These are phyloP conservation scores for Populus davidiana DNA, from an alignment of 345 rosid genomes.

Conservation along the genomic window DNA sequence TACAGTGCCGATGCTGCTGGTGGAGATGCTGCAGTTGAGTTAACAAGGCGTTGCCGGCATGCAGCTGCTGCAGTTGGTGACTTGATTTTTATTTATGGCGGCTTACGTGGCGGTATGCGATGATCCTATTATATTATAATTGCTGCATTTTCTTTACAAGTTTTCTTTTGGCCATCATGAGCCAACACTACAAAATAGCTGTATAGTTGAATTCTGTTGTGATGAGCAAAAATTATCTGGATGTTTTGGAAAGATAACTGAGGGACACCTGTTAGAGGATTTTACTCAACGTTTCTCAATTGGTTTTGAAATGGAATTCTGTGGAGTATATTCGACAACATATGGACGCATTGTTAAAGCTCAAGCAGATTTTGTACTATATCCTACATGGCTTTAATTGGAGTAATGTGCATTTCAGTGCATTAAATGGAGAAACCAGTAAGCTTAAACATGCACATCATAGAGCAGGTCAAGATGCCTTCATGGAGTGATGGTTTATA, in stretches of 20 bases:
- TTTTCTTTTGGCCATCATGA: background rate
- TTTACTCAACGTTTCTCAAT: background rate
- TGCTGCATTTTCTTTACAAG: background rate
- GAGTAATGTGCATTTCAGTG: background rate
- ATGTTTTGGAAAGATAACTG: background rate
- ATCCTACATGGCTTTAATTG: background rate
- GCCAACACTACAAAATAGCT: background rate
- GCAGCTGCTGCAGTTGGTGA: constrained; percentile 98
- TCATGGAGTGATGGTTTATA: background rate
- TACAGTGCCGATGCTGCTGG: constrained; percentile 96
- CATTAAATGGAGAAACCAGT: background rate
- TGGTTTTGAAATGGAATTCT: background rate
- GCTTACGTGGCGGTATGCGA: constrained; percentile 93
- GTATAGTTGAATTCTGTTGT: background rate
- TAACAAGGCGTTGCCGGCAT: constrained; percentile 99
- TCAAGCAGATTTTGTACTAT: background rate
- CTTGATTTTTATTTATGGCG: constrained; percentile 90
- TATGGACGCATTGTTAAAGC: background rate
- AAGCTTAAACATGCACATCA: background rate
- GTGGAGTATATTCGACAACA: background rate
- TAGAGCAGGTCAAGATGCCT: background rate
- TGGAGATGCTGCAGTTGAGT: constrained; percentile 94
- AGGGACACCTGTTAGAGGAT: background rate
- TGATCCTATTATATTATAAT: constrained; percentile 11
- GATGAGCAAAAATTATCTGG: background rate